A percentile compares a stretch with the other conserved stretches of the same genome.
phyloP scores from a whole-genome alignment of 2,329 filamentous ascomycete genomes.

The Trichoderma pleuroti region DNA sequence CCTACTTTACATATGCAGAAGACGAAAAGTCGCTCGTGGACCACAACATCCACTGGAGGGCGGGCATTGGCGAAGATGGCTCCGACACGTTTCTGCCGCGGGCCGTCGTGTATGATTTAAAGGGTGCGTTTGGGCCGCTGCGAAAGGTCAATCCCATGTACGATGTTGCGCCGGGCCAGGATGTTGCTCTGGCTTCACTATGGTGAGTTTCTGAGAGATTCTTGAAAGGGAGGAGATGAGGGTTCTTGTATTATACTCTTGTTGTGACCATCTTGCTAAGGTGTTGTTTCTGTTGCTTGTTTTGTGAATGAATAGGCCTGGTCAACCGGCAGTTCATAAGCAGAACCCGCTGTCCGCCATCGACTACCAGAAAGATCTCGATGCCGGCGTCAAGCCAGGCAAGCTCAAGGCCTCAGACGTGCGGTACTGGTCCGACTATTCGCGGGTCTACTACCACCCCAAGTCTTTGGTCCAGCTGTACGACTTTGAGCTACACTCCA shows the following conservation, averaged over 20 bases:
- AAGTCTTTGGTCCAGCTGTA: conserved; percentile 81
- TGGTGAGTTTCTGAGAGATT: conserved; percentile 31
- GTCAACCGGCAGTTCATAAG: conserved; percentile 64
- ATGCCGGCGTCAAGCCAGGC: conserved; percentile 65
- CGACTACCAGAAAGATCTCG: conserved; percentile 75
- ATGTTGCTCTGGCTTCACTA: conserved; percentile 32
- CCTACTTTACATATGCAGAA: conserved; percentile 84
- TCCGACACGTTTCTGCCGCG: conserved; percentile 89
- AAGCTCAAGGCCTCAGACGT: conserved; percentile 66
- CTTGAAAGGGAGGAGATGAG: background rate
- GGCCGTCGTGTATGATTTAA: conserved; percentile 90
- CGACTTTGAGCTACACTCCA: conserved; percentile 80
- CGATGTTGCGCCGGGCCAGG: conserved; percentile 44
- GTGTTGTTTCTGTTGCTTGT: background rate
- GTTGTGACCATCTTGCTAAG: background rate
- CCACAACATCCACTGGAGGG: conserved; percentile 76
- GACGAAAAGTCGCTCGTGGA: conserved; percentile 36
- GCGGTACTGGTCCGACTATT: conserved; percentile 97
- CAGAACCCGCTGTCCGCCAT: conserved; percentile 65
- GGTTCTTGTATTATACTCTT: background rate
- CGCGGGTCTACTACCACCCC: conserved; percentile 87
- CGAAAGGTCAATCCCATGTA: conserved; percentile 87
- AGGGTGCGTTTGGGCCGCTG: conserved; percentile 86
- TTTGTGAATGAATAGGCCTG: conserved; percentile 50
- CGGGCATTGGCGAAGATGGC: conserved; percentile 77